Percentiles rank a stretch among this genome's conserved stretches.
These are phyloP conservation scores for Penicillium sp. DNA, from an alignment of 2,329 filamentous ascomycete genomes.

Conservation along the genomic window DNA sequence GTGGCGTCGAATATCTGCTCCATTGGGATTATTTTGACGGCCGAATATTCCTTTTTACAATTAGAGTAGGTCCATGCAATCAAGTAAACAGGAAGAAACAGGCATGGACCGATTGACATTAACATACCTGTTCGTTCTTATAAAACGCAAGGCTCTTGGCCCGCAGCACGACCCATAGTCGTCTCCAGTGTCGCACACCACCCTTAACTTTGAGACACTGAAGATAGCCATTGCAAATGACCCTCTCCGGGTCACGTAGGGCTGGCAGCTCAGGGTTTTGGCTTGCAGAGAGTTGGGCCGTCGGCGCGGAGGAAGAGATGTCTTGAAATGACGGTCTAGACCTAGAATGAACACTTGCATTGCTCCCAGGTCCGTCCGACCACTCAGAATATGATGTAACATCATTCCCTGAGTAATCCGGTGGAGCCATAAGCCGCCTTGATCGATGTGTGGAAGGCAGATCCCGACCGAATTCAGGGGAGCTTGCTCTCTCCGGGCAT, in stretches of 20 bases:
- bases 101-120: not conserved
- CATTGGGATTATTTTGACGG: constrained; percentile 80
- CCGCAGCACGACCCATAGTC: constrained; percentile 88
- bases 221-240: constrained; percentile 93
- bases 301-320: constrained; percentile 33
- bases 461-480: constrained; percentile 40
- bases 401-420: constrained; percentile 67
- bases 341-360: constrained; percentile 28
- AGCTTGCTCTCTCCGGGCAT: constrained; percentile 36
- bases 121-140: constrained; percentile 72
- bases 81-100: not conserved
- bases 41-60: constrained; percentile 74
- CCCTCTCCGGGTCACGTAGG: constrained; percentile 76
- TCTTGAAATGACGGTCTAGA: constrained; percentile 38
- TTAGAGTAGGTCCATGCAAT: constrained; percentile 4
- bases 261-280: constrained; percentile 62
- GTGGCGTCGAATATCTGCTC: constrained; percentile 84
- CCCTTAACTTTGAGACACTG: constrained; percentile 79
- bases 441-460: constrained; percentile 33
- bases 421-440: constrained; percentile 40
- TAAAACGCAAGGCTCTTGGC: constrained; percentile 86
- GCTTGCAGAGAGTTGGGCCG: constrained; percentile 50
- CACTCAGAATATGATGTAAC: constrained; percentile 85
- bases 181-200: constrained; percentile 91
- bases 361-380: constrained; percentile 63